Evolutionary conservation across 169 alveolate genomes (phyloP).

Genomic region (Cystoisospora suis): DNA sequence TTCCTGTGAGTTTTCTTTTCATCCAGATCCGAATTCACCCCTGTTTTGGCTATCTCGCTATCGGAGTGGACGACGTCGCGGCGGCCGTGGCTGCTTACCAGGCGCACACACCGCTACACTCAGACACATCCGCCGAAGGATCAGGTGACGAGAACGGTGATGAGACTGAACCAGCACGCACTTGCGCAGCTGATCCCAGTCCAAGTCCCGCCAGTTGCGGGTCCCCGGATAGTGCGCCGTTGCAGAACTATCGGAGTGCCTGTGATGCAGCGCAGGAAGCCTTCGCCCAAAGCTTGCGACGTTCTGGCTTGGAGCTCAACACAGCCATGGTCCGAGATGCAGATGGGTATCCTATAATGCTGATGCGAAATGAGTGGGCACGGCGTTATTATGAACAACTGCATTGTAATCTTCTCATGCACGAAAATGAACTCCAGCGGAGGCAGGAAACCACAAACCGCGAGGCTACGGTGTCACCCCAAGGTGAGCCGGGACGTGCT

Average conservation of each 20-base stretch:
- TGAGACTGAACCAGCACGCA: neutral
- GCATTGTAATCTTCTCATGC: neutral
- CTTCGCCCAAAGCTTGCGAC: no score
- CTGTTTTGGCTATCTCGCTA: constrained; percentile 47
- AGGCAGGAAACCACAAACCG: no score
- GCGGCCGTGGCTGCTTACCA: constrained; percentile 33
- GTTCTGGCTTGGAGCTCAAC: neutral
- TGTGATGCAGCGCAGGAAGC: no score
- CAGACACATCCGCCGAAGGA: neutral
- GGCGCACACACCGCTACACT: neutral
- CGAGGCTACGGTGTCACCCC: no score
- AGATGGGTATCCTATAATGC: constrained; percentile 18
- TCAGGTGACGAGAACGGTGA: neutral
- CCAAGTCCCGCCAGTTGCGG: no score
- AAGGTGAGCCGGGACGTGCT: no score
- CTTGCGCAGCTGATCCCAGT: no score
- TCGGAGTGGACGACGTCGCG: constrained; percentile 46
- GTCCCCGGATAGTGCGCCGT: no score
- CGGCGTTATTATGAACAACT: neutral
- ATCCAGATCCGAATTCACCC: constrained; percentile 57
- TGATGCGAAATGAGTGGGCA: neutral
- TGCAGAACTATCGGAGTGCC: no score
- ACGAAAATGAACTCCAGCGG: no score
- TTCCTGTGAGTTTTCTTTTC: no score
- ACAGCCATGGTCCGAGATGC: neutral